phyloP scores from a whole-genome alignment of 108 stramenopile genomes.

The Licmophora abbreviata region DNA sequence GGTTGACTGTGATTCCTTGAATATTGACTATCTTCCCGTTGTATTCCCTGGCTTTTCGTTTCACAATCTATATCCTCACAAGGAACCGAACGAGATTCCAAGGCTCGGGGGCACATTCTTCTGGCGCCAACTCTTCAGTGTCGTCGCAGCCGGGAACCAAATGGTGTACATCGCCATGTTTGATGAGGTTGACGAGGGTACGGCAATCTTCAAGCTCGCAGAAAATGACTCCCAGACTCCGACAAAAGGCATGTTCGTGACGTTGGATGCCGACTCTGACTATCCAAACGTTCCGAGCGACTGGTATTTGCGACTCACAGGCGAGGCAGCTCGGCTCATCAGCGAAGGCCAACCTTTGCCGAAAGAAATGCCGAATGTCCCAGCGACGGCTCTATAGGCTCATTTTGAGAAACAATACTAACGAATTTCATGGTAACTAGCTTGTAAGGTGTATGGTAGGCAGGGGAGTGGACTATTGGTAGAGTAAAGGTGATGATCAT shows the following conservation, averaged over 20 bases:
- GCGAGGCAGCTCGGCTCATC: conserved; percentile 21
- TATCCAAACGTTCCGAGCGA: conserved; percentile 15
- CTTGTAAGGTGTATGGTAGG: no score
- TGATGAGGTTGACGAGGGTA: conserved; percentile 40
- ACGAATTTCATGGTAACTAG: no score
- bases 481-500: no score
- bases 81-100: conserved; percentile 20
- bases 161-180: conserved; percentile 33
- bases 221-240: conserved; percentile 10
- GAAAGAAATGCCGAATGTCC: no score
- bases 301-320: conserved; percentile 34
- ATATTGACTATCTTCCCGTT: conserved; percentile 33
- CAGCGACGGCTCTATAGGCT: no score
- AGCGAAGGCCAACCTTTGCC: no score
- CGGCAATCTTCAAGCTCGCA: conserved; percentile 32
- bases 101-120: conserved; percentile 27
- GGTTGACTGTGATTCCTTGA: conserved; percentile 12
- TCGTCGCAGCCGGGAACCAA: conserved; percentile 4
- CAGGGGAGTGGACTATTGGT: no score
- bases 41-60: conserved; percentile 38
- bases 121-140: conserved; percentile 24
- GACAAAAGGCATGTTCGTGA: conserved; percentile 15
- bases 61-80: conserved; percentile 14
- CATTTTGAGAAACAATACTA: no score
- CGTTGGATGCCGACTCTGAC: conserved; percentile 24